Conservation (phyloP, 192 early-diverging fungal species). For the Polychytrium aggregatum region DNA sequence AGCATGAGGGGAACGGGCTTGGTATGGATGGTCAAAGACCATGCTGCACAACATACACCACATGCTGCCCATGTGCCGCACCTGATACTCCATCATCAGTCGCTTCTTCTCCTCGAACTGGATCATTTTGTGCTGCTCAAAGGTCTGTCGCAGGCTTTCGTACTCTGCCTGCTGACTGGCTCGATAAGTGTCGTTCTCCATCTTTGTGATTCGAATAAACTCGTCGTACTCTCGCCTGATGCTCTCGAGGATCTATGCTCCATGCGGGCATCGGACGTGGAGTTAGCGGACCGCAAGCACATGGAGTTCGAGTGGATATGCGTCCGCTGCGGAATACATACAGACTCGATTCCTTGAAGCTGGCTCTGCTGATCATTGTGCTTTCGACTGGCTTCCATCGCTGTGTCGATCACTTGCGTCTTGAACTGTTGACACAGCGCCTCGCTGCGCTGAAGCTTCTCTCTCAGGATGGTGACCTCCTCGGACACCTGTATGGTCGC, state of each 20-base stretch:
- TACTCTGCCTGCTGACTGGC: constrained; percentile 32
- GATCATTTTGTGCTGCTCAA: constrained; percentile 30
- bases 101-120: constrained; percentile 46
- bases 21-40: too few relatives aligned
- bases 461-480: constrained; percentile 15
- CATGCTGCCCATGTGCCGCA: too few relatives aligned
- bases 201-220: constrained; percentile 43
- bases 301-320: too few relatives aligned
- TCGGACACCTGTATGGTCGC: constrained; percentile 7
- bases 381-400: constrained; percentile 34
- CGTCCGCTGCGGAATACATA: too few relatives aligned
- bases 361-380: constrained; percentile 51
- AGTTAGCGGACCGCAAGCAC: too few relatives aligned
- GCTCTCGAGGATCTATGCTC: constrained; percentile 34
- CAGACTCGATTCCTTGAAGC: constrained; percentile 45
- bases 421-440: constrained; percentile 14
- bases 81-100: constrained; percentile 37
- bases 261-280: too few relatives aligned
- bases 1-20: too few relatives aligned
- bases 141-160: constrained; percentile 26
- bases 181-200: constrained; percentile 44
- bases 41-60: too few relatives aligned
- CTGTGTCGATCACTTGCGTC: constrained; percentile 34
- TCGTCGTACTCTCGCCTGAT: constrained; percentile 49
- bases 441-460: constrained; percentile 19